Conservation (phyloP, 306 rosid genomes). For the Prunus davidiana region DNA sequence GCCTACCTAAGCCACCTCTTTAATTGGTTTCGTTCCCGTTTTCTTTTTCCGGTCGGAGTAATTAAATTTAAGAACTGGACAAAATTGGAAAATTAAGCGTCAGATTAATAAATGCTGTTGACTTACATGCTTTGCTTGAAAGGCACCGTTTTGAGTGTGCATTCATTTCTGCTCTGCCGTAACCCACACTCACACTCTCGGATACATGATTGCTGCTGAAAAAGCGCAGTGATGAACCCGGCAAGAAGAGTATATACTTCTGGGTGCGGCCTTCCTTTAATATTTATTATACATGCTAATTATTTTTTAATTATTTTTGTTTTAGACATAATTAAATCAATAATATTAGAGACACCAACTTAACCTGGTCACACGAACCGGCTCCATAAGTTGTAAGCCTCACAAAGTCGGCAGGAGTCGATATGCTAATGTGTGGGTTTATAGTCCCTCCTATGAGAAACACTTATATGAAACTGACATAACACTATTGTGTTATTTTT, state of each 20-base stretch:
- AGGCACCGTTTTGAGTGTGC: neutral
- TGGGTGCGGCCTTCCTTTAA: neutral
- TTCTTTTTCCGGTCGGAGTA: neutral
- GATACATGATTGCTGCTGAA: constrained; percentile 2
- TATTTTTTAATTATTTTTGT: too few relatives aligned
- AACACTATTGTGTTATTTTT: too few relatives aligned
- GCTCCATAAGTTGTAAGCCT: too few relatives aligned
- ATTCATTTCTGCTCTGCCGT: neutral
- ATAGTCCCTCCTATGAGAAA: too few relatives aligned
- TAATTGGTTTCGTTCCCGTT: neutral
- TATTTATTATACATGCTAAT: neutral
- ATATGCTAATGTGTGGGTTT: too few relatives aligned
- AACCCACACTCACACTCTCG: neutral
- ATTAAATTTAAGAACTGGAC: neutral
- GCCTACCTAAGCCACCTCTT: neutral
- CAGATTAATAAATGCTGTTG: neutral
- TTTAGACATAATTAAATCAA: too few relatives aligned
- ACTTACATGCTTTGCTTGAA: neutral
- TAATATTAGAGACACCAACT: too few relatives aligned
- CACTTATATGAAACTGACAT: too few relatives aligned
- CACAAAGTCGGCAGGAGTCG: too few relatives aligned
- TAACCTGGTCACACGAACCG: too few relatives aligned
- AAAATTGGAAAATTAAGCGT: neutral
- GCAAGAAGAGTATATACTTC: neutral
- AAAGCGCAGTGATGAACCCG: neutral